Percentiles rank a stretch among this genome's conserved stretches.
These are phyloP conservation scores for Chrysoporthe austroafricana DNA, from an alignment of 2,329 filamentous ascomycete genomes.

Conservation along the genomic window DNA sequence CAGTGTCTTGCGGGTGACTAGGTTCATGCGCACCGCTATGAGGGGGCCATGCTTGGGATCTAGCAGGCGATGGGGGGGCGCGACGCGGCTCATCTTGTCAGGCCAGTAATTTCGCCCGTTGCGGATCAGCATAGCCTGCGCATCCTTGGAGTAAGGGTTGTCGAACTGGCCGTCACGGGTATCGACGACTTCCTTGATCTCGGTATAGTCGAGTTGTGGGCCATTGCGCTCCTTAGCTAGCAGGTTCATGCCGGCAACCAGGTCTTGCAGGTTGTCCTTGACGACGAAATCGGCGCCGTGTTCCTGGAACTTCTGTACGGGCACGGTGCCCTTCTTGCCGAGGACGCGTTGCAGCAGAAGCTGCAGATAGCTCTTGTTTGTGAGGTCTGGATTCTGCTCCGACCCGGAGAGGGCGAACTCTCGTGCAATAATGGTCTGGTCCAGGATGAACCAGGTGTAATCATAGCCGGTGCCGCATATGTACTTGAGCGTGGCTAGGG, in stretches of 20 bases:
- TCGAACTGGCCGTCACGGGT: conserved; percentile 59
- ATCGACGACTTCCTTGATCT: conserved; percentile 53
- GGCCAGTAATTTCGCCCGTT: conserved; percentile 61
- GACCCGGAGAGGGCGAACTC: conserved; percentile 66
- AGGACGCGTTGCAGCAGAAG: conserved; percentile 55
- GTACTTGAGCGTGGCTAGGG: conserved; percentile 59
- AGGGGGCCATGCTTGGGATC: conserved; percentile 61
- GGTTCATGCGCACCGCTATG: conserved; percentile 63
- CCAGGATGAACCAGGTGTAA: conserved; percentile 66
- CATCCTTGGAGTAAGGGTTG: conserved; percentile 62
- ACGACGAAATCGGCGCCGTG: conserved; percentile 64
- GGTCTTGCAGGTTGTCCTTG: conserved; percentile 56
- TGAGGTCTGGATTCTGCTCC: conserved; percentile 66
- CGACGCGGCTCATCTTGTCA: conserved; percentile 55
- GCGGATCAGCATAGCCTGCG: conserved; percentile 64
- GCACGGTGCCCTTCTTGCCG: conserved; percentile 54
- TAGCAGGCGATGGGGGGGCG: conserved; percentile 56
- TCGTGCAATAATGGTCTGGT: conserved; percentile 61
- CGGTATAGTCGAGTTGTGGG: conserved; percentile 49
- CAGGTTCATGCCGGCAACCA: conserved; percentile 63
- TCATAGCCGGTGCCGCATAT: conserved; percentile 65
- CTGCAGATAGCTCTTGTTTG: conserved; percentile 59
- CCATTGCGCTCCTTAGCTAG: conserved; percentile 52
- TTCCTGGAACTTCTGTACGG: conserved; percentile 62
- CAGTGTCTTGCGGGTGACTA: conserved; percentile 64